phyloP scores from a whole-genome alignment of 179 eudicot genomes.

The Vitellaria paradoxa region DNA sequence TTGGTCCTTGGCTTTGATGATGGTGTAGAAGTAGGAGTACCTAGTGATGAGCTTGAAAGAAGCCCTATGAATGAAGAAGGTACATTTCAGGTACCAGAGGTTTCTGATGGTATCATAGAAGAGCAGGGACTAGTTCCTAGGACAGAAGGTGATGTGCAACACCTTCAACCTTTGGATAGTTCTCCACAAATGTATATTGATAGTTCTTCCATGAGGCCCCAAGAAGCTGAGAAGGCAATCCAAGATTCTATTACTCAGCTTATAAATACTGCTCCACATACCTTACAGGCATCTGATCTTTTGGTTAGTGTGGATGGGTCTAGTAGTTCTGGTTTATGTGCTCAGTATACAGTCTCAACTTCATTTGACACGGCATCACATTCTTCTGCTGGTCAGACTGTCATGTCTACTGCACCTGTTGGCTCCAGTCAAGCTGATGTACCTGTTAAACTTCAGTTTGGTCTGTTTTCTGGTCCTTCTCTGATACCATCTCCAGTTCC shows the following conservation, averaged over 20 bases:
- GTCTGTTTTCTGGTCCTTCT: conserved; percentile 93
- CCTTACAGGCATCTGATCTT: conserved; percentile 25
- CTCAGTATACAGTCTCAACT: conserved; percentile 37
- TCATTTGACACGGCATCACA: conserved; percentile 24
- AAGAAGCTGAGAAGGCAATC: conserved; percentile 29
- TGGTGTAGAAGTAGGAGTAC: conserved; percentile 85
- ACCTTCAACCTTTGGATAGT: conserved; percentile 26
- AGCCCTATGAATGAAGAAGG: conserved; percentile 36
- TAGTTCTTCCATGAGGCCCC: conserved; percentile 24
- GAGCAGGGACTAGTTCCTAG: conserved; percentile 38
- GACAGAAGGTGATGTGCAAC: conserved; percentile 32
- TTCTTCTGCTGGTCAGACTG: conserved; percentile 39
- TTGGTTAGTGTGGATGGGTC: conserved; percentile 28
- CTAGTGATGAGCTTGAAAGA: conserved; percentile 71
- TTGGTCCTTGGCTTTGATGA: conserved; percentile 92
- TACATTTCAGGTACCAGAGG: conserved; percentile 33
- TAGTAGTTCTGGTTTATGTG: conserved; percentile 20
- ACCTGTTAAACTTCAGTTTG: conserved; percentile 87
- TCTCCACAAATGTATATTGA: conserved; percentile 24
- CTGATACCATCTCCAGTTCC: conserved; percentile 93
- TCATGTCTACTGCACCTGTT: conserved; percentile 37
- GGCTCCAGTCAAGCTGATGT: conserved; percentile 44
- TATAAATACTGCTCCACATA: conserved; percentile 23
- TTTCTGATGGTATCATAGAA: conserved; percentile 28
- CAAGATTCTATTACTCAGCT: conserved; percentile 33